Evolutionary conservation across 495 filamentous ascomycete genomes (phyloP).

Genomic region (Penicillium coffeae): DNA sequence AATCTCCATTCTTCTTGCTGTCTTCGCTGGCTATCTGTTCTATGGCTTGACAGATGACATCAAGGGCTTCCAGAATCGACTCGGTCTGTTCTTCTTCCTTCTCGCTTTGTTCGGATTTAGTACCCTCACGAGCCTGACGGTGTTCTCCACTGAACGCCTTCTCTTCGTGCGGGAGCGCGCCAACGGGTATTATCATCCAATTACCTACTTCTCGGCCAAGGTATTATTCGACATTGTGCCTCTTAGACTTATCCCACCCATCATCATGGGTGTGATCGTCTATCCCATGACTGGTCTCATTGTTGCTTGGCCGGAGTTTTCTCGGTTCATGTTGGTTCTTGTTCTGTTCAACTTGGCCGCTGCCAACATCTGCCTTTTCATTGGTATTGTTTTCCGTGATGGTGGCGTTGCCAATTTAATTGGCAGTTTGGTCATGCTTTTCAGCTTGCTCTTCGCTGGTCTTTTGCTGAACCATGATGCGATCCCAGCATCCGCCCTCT

Average conservation of each 20-base stretch:
- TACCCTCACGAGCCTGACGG: conserved; percentile 87
- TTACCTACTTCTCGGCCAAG: conserved; percentile 95
- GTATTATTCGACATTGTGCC: conserved; percentile 94
- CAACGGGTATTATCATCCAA: conserved; percentile 95
- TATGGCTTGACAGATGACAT: conserved; percentile 96
- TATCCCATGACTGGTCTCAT: conserved; percentile 98
- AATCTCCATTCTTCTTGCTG: conserved; percentile 92
- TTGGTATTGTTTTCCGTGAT: conserved; percentile 92
- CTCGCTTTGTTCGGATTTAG: conserved; percentile 95
- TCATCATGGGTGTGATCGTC: conserved; percentile 94
- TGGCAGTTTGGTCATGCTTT: conserved; percentile 95
- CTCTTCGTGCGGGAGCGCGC: conserved; percentile 92
- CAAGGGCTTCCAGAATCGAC: conserved; percentile 93
- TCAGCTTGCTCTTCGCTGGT: conserved; percentile 91
- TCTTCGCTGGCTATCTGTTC: conserved; percentile 92
- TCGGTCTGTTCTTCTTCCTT: conserved; percentile 98
- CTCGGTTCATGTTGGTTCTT: conserved; percentile 85
- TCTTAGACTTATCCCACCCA: conserved; percentile 86
- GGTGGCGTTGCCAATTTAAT: conserved; percentile 91
- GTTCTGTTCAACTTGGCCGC: conserved; percentile 96
- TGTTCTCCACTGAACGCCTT: conserved; percentile 89
- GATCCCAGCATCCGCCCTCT: conserved; percentile 76
- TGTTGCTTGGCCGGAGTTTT: conserved; percentile 75
- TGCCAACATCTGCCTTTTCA: conserved; percentile 88
- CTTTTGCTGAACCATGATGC: conserved; percentile 90